Base-by-base conservation (phyloP, 2,329 filamentous ascomycete genomes). In the Blumeriella jaapii region DNA sequence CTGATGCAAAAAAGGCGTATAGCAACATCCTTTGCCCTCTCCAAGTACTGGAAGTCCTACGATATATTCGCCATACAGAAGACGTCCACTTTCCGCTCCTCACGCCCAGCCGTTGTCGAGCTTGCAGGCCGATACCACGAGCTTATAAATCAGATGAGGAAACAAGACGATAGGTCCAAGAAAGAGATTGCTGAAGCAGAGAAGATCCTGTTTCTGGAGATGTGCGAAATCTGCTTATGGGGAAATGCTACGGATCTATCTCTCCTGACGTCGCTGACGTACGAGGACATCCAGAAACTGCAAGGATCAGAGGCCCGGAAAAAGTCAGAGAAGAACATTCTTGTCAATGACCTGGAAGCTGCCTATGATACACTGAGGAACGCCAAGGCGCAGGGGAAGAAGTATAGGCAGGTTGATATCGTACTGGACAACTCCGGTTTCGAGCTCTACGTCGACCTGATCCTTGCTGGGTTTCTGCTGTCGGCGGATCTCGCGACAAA, bases 381-480 rank as follows among this genome's bases (percentile, higher is more conserved):
- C 41, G 80, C 79, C 0, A 72, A 80, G 46, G 67, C 67, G 14
- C 66, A 70, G 19, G 70, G 71, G 17, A 74, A 74, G 53, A 64
- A 68, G 41, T 78, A 86, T 47, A 72, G 86, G 23, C 71, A 84
- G 11, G 80, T 98, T 2, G 91, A 98, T 52, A 89, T 98, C 45
- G 82, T 98, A 2, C 78, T 98, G 4, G 91, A 98, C 59, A 98
- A 98, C 51, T 85, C 91, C 13, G 91, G 91, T 5, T 98, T 98
- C 55, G 91, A 98, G 65, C 71, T 98, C 9, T 98, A 86, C 55
- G 91, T 96, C 46, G 91, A 98, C 55, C 69, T 98, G 7, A 78
- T 96, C 38, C 70, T 98, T 2, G 87, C 85, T 0, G 89, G 87
- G 1, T 98, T 93, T 56, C 68, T 98, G 10, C 68, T 98, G 5